Evolutionary conservation across 345 rosid species (phyloP), one percentile per base, ranked within the genome.

Genomic region (Murraya koenigii): DNA sequence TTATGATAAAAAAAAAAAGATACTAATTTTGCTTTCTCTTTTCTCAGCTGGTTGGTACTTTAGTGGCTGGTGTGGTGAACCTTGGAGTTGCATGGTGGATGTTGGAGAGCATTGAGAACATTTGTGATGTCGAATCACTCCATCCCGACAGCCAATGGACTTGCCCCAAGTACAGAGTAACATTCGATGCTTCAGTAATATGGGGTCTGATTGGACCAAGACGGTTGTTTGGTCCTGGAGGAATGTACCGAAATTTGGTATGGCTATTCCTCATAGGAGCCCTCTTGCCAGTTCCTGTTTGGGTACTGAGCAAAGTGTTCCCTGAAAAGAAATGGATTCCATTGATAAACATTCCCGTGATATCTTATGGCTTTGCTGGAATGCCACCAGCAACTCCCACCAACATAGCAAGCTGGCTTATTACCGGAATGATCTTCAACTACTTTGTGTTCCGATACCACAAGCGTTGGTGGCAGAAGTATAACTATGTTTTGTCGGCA

Each of bases 341-440:
- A 47, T 79, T 97, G 86, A 93, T 97, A 75, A 94, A 97, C 91
- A 89, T 94, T 22, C 99, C 99, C 0, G 99, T 96, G 75, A 92
- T 94, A 85, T 90, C 98, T 8, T 94, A 94, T 14, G 99, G 99
- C 0, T 96, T 96, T 63, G 99, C 99, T 0, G 99, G 99, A 82
- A 91, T 96, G 98, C 99, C 99, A 61, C 99, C 99, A 0, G 99
- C 99, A 17, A 97, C 99, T 74, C 99, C 99, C 25, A 94, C 99
- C 35, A 97, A 97, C 86, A 97, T 97, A 1, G 98, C 98, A 0
- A 97, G 98, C 86, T 97, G 99, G 98, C 92, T 97, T 14, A 44
- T 86, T 77, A 94, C 99, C 0, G 99, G 98, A 76, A 89, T 84
- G 76, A 88, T 97, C 84, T 97, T 97, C 90, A 97, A 97, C 91